These are phyloP conservation scores for Aspergillus calidoustus DNA, from an alignment of 2,329 filamentous ascomycete genomes.

Conservation along the genomic window DNA sequence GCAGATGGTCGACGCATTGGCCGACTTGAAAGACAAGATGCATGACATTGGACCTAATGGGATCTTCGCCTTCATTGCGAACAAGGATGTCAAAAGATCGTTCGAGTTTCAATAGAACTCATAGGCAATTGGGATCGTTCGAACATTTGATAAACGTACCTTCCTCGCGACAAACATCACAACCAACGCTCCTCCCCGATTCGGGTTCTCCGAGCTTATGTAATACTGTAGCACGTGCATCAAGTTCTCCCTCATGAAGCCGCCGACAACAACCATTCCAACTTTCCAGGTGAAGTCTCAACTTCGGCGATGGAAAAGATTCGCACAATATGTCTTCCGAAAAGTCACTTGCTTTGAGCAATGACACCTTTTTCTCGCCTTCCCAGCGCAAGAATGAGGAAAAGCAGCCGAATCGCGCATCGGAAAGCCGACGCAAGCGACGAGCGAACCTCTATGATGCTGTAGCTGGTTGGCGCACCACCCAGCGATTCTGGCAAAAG, in stretches of 20 bases:
- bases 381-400: slow-evolving; percentile 17
- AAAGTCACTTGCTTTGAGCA: slow-evolving; percentile 27
- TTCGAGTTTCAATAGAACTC: background rate
- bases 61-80: background rate
- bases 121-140: background rate
- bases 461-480: slow-evolving; percentile 54
- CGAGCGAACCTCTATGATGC: slow-evolving; percentile 61
- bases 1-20: background rate
- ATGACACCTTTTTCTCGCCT: slow-evolving; percentile 25
- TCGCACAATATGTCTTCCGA: slow-evolving; percentile 26
- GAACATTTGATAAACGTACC: background rate
- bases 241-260: background rate
- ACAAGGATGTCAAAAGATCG: background rate
- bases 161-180: background rate
- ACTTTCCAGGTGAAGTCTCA: background rate
- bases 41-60: background rate
- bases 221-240: background rate
- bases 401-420: slow-evolving; percentile 10
- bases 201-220: background rate
- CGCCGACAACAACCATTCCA: background rate
- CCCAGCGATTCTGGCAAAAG: background rate
- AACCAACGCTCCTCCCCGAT: background rate
- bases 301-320: background rate
- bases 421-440: slow-evolving; percentile 33
- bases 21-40: background rate